phyloP scores from a whole-genome alignment of 2,329 filamentous ascomycete species.

The Penicillium sp. region DNA sequence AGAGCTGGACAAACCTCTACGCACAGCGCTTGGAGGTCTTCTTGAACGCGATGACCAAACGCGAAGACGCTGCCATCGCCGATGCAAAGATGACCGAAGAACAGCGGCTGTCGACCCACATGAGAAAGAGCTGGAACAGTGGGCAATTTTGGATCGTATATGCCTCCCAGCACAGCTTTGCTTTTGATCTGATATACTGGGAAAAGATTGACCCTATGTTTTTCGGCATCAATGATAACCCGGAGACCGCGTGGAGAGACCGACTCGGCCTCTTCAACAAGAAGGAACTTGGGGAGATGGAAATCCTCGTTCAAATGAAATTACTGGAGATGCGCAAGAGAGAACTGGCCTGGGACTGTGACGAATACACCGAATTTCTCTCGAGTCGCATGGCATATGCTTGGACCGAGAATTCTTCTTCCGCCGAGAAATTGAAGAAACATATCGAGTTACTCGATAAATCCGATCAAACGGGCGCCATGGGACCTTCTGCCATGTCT shows the following conservation, averaged over 20 bases:
- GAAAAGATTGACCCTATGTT: slow-evolving; percentile 7
- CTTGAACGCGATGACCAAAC: background rate
- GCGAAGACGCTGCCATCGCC: slow-evolving; percentile 6
- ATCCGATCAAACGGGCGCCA: too few species aligned
- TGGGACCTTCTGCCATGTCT: too few species aligned
- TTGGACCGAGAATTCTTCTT: background rate
- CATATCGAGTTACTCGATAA: too few species aligned
- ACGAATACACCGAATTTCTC: background rate
- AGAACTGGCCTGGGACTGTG: background rate
- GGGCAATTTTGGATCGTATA: slow-evolving; percentile 13
- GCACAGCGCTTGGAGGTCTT: slow-evolving; percentile 8
- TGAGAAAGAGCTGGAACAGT: slow-evolving; percentile 12
- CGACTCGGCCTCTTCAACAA: background rate
- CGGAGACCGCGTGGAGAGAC: slow-evolving; percentile 4
- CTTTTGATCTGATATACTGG: slow-evolving; percentile 13
- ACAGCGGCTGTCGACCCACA: slow-evolving; percentile 10
- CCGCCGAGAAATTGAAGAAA: too few species aligned
- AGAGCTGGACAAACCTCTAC: background rate
- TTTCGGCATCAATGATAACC: slow-evolving; percentile 1
- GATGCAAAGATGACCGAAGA: slow-evolving; percentile 1
- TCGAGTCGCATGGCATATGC: background rate
- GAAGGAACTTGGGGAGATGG: slow-evolving; percentile 6
- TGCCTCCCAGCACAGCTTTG: slow-evolving; percentile 10
- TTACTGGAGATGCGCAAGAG: background rate
- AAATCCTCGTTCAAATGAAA: background rate